Evolutionary conservation across 768 basidiomycete species (phyloP).

Genomic region (Podaxis pistillaris): DNA sequence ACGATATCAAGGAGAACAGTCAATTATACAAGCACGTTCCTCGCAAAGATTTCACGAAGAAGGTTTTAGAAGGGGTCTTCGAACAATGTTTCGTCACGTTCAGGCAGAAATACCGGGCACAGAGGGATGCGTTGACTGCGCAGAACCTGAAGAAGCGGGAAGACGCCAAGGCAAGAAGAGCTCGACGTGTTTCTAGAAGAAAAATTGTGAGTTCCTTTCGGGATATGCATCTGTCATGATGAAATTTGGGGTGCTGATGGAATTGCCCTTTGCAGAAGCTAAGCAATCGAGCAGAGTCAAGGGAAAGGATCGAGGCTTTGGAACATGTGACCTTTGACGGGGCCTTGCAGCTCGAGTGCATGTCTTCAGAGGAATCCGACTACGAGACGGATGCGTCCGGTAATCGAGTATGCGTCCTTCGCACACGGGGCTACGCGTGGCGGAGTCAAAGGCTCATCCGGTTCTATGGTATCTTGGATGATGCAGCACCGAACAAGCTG

Average conservation of each 20-base stretch:
- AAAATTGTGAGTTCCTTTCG: constrained; percentile 50
- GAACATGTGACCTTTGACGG: constrained; percentile 67
- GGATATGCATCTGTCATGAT: constrained; percentile 7
- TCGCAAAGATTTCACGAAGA: constrained; percentile 64
- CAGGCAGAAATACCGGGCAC: constrained; percentile 63
- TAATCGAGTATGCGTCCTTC: constrained; percentile 29
- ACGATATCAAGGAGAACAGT: constrained; percentile 57
- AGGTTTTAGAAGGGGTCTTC: constrained; percentile 58
- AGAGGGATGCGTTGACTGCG: constrained; percentile 49
- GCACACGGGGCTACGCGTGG: constrained; percentile 63
- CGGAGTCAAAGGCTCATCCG: constrained; percentile 61
- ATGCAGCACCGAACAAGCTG: constrained; percentile 49
- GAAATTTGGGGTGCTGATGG: constrained; percentile 14
- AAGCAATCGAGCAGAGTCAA: constrained; percentile 56
- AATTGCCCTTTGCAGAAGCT: constrained; percentile 54
- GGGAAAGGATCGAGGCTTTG: constrained; percentile 51
- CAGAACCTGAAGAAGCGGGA: constrained; percentile 49
- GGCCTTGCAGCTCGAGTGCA: constrained; percentile 71
- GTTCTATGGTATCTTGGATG: constrained; percentile 62
- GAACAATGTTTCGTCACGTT: constrained; percentile 72
- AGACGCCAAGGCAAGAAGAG: constrained; percentile 58
- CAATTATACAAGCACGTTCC: constrained; percentile 60
- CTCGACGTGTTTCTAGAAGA: constrained; percentile 58
- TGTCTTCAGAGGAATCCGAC: constrained; percentile 80
- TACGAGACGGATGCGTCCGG: constrained; percentile 35